Conservation (phyloP, 352 stramenopile species). For the Phytophthora ramorum region DNA sequence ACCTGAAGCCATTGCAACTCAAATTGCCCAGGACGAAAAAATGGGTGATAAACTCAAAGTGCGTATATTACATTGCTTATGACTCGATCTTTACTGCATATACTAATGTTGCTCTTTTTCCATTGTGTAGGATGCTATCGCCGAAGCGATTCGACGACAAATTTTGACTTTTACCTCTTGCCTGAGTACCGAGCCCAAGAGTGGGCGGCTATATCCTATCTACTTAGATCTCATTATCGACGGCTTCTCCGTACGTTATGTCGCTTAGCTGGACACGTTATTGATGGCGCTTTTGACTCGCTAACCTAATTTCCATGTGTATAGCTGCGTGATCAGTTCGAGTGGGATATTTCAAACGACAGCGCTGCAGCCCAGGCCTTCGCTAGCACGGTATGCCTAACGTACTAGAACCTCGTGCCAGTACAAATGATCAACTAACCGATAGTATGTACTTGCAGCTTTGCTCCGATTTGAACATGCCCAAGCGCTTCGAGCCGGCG, state of each 20-base stretch:
- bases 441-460: slow-evolving; percentile 27
- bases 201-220: slow-evolving; percentile 63
- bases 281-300: background rate
- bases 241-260: slow-evolving; percentile 56
- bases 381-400: slow-evolving; percentile 40
- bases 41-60: slow-evolving; percentile 58
- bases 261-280: background rate
- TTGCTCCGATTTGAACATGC: slow-evolving; percentile 66
- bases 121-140: slow-evolving; percentile 54
- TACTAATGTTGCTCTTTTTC: slow-evolving; percentile 6
- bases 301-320: background rate
- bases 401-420: background rate
- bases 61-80: background rate
- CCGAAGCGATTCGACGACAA: slow-evolving; percentile 78
- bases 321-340: slow-evolving; percentile 81
- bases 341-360: slow-evolving; percentile 77
- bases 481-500: slow-evolving; percentile 58
- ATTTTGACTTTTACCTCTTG: slow-evolving; percentile 66
- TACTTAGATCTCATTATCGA: slow-evolving; percentile 78
- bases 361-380: slow-evolving; percentile 59
- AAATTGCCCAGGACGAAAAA: slow-evolving; percentile 70
- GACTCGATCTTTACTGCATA: background rate
- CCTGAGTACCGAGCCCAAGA: slow-evolving; percentile 25
- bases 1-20: slow-evolving; percentile 58
- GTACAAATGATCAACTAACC: background rate